These are phyloP conservation scores for Wallacemonas sp. DNA, from an alignment of 208 protist genomes.

Conservation along the genomic window DNA sequence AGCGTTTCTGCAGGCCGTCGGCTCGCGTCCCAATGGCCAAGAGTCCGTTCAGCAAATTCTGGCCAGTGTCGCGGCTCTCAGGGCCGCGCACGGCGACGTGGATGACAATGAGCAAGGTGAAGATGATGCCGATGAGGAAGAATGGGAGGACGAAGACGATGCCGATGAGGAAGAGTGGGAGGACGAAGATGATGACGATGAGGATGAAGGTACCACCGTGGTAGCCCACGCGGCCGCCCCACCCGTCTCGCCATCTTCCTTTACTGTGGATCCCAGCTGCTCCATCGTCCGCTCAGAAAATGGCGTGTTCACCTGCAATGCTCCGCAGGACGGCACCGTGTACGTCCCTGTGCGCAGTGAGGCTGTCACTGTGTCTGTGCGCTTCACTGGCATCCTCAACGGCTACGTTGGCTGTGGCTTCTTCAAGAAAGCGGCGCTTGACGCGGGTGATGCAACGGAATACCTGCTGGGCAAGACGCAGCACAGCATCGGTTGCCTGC, in stretches of 20 bases:
- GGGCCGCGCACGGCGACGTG: not conserved
- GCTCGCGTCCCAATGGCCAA: not conserved
- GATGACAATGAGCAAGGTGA: not conserved
- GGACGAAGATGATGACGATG: too few species aligned
- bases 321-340: not conserved
- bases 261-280: not conserved
- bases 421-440: not conserved
- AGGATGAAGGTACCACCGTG: too few species aligned
- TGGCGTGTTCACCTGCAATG: not conserved
- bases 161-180: not conserved
- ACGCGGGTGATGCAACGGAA: too few species aligned
- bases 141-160: not conserved
- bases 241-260: not conserved
- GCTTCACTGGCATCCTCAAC: not conserved
- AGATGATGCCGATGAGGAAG: too few species aligned
- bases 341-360: not conserved
- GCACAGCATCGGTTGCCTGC: too few species aligned
- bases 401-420: not conserved
- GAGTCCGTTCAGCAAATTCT: not conserved
- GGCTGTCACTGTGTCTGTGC: not conserved
- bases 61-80: not conserved
- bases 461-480: too few species aligned
- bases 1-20: conserved; percentile 21
- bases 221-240: not conserved
- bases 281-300: too few species aligned